Base-by-base conservation (phyloP, 495 filamentous ascomycete genomes). In the Aspergillus ellipticus region DNA sequence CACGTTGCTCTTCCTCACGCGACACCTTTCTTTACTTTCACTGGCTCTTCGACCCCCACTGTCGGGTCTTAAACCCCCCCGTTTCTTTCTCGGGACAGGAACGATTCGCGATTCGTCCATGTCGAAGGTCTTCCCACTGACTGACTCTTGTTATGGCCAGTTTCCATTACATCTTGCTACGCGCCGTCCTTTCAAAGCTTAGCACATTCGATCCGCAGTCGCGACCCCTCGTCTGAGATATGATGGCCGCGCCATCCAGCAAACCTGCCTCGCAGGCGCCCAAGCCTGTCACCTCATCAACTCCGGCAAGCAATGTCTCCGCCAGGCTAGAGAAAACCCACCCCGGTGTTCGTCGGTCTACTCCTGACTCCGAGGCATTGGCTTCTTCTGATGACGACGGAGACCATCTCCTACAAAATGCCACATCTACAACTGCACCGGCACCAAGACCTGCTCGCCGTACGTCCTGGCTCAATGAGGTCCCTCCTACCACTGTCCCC, bases 351-450 rank as follows among this genome's bases (percentile, higher is more conserved):
- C 84, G 89, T 59, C 86, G 87, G 53, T 90, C 90, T 16, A 96
- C 92, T 6, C 92, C 92, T 15, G 92, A 96, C 64, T 96, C 92
- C 6, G 92, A 97, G 65, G 92, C 92, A 41, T 74, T 97, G 46
- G 90, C 88, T 35, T 96, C 92, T 56, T 96, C 92, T 3, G 92
- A 97, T 65, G 92, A 97, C 63, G 92, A 97, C 66, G 80, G 74
- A 31, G 91, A 80, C 28, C 78, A 82, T 57, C 58, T 61, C 15
- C 62, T 68, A 9, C 64, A 69, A 8, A 53, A 68, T 6, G 67
- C 74, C 3, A 66, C 66, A 19, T 62, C 72, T 31, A 66, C 71
- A 19, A 70, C 63, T 43, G 68, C 68, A 1, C 68, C 69, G 26
- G 58, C 64, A 8, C 62, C 76, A 0, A 77, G 75, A 54, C 73